Evolutionary conservation across 176 grass and related monocot species (phyloP), one percentile per base, ranked within the genome.

Genomic region (Raddia guianensis): DNA sequence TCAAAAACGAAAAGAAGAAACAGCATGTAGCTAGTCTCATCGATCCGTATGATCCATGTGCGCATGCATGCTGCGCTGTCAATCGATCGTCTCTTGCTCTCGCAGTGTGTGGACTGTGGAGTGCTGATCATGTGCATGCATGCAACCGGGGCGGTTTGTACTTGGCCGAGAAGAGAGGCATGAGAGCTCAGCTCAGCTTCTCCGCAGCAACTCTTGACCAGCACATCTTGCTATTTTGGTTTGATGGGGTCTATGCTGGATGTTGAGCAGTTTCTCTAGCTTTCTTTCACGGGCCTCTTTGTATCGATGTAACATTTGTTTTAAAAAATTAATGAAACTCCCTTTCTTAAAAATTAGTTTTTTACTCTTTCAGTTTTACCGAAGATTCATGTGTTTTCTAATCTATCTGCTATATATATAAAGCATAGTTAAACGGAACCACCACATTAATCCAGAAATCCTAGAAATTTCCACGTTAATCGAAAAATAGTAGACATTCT

Each of bases 11-110:
- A 27, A 27, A 27, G 27, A 27, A 27, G 27, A 27, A 27, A 27
- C 27, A 27, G 27, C 27, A 27, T 27, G 27, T 27, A 27, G 27
- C 27, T 27, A 27, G 14, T 53, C 47, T 21, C 63, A 47, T 60
- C 55, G 6, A 33, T 62, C 65, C 64, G 18, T 35, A 47, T 66
- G 66, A 58, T 82, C 73, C 50, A 8, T 78, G 16, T 83, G 60
- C 80, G 67, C 42, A 27, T 27, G 27, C 37, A 40, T 40, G 37
- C 37, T 40, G 37, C 37, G 37, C 4, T 40, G 37, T 40, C 37
- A 2, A 40, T 57, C 73, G 65, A 45, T 21, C 43, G 32, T 14
- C 55, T 5, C 14, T 35, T 33, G 27, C 45, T 64, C 45, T 49
- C 71, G 6, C 27, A 14, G 10, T 42, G 35, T 6, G 27, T 42